Conservation (phyloP, 495 filamentous ascomycete genomes). For the Wilcoxina mikolae region DNA sequence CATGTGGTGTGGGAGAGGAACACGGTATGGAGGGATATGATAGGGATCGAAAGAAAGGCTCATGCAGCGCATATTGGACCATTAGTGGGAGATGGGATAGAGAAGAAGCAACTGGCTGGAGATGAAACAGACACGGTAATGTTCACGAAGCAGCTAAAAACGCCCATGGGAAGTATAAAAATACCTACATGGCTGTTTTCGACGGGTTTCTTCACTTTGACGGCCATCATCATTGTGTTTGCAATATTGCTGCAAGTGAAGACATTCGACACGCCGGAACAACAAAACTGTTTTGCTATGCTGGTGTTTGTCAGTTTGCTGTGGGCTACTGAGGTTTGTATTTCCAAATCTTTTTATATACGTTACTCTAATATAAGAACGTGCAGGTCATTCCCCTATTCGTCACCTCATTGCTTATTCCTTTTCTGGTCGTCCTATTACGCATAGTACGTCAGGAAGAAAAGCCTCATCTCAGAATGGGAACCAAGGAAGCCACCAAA, state of each 20-base stretch:
- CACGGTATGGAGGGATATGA: conserved; percentile 98
- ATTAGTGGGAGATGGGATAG: conserved; percentile 53
- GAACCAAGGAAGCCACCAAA: conserved; percentile 56
- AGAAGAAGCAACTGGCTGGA: conserved; percentile 61
- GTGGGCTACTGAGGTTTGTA: conserved; percentile 83
- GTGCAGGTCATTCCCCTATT: conserved; percentile 90
- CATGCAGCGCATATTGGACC: conserved; percentile 88
- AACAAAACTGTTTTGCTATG: conserved; percentile 92
- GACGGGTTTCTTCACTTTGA: conserved; percentile 60
- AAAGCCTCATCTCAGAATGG: conserved; percentile 52
- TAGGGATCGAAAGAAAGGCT: conserved; percentile 89
- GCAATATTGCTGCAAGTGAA: conserved; percentile 52
- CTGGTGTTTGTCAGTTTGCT: conserved; percentile 84
- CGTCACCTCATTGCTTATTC: conserved; percentile 85
- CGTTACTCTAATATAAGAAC: neutral
- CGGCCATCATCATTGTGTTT: conserved; percentile 59
- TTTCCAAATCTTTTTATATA: neutral
- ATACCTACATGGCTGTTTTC: conserved; percentile 73
- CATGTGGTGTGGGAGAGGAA: conserved; percentile 99
- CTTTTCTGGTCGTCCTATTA: conserved; percentile 80
- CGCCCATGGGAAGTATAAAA: conserved; percentile 63
- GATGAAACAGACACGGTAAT: conserved; percentile 48
- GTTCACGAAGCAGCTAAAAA: conserved; percentile 51
- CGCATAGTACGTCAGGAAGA: conserved; percentile 65
- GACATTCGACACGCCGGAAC: conserved; percentile 68